Base-by-base conservation (phyloP, 1,139 yeast genomes). In the Meyerozyma guilliermondii region DNA sequence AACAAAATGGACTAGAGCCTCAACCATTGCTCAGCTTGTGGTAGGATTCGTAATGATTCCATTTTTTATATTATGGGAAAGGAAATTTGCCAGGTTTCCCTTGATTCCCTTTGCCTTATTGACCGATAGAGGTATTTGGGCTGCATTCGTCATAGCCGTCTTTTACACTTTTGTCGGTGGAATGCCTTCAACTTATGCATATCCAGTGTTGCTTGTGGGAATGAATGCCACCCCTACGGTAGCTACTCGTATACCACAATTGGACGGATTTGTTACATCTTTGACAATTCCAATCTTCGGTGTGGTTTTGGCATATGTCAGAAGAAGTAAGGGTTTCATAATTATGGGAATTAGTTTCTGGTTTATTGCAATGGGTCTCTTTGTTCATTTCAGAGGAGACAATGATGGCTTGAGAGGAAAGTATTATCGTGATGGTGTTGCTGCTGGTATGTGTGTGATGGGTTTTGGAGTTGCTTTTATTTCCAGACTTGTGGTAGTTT, bases 11-110 rank as follows among this genome's bases (percentile, higher is more conserved):
- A 40, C 51, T 35, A 46, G 53, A 38, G 87, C 49, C 4, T 54
- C 62, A 39, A 72, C 78, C 47, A 77, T 83, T 53, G 89, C 74
- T 13, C 87, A 88, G 1, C 63, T 83, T 41, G 82, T 81, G 17
- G 59, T 84, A 48, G 91, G 92, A 1, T 68, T 78, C 50, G 71
- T 68, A 24, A 58, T 80, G 33, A 59, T 82, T 46, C 86, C 87
- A 6, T 58, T 69, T 20, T 78, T 81, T 44, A 56, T 72, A 8
- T 14, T 61, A 7, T 81, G 84, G 81, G 91, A 84, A 59, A 51
- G 61, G 24, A 69, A 65, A 47, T 61, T 58, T 45, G 74, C 87
- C 10, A 64, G 59, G 38, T 62, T 66, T 49, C 89, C 91, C n/a
- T 60, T 84, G 39, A 60, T 78, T 30, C 89, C 91, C 13, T 68